Percentiles rank a stretch among this genome's conserved stretches.
These are phyloP conservation scores for Fistulina hepatica DNA, from an alignment of 1,284 basidiomycete genomes.

Conservation along the genomic window DNA sequence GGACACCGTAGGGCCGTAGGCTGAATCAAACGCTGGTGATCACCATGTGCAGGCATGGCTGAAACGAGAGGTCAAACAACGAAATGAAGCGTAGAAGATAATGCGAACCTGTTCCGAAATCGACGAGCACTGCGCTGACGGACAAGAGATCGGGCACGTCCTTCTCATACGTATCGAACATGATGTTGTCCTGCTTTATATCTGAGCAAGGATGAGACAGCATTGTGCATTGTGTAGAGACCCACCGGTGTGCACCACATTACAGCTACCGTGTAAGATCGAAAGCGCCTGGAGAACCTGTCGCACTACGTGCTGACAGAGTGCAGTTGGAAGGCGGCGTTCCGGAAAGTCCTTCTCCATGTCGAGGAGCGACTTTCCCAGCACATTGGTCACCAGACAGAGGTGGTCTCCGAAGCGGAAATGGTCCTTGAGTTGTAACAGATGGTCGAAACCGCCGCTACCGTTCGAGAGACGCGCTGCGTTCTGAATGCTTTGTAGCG, in stretches of 20 bases:
- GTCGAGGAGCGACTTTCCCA: neutral
- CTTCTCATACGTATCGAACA: slow-evolving; percentile 3
- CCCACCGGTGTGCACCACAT: slow-evolving; percentile 3
- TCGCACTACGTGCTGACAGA: neutral
- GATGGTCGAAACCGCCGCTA: neutral
- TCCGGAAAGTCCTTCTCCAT: neutral
- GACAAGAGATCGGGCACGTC: slow-evolving; percentile 1
- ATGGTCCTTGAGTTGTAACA: neutral
- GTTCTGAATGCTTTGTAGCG: neutral
- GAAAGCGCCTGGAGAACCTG: slow-evolving; percentile 1
- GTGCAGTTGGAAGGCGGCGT: neutral
- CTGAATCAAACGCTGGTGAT: slow-evolving; percentile 18
- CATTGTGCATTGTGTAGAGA: neutral
- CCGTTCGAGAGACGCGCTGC: neutral
- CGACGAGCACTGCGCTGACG: slow-evolving; percentile 8
- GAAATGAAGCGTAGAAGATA: neutral
- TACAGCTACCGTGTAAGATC: neutral
- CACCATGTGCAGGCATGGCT: neutral
- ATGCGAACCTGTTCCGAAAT: slow-evolving; percentile 13
- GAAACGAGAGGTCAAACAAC: neutral
- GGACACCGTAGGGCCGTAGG: slow-evolving; percentile 25
- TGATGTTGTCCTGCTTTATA: slow-evolving; percentile 14
- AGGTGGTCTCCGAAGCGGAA: neutral
- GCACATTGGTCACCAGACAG: neutral
- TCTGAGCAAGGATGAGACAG: slow-evolving; percentile 8